Evolutionary conservation across 2,329 filamentous ascomycete genomes (phyloP).

Genomic region (Penicillium thymicola): DNA sequence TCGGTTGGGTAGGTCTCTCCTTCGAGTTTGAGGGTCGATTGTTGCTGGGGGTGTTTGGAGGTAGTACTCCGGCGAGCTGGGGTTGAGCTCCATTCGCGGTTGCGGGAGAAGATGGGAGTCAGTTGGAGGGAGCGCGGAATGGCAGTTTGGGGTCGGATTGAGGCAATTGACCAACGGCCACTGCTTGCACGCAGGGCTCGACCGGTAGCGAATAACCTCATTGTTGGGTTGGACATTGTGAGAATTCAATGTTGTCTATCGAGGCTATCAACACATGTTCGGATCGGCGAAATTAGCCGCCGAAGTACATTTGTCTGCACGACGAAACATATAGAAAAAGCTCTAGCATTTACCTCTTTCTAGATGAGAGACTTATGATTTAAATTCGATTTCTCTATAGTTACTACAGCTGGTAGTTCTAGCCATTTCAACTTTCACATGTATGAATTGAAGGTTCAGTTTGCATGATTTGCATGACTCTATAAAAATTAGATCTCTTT

Average conservation of each 20-base stretch:
- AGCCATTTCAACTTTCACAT: background rate
- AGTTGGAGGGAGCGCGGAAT: constrained; percentile 21
- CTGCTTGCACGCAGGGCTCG: constrained; percentile 38
- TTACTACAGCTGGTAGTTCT: background rate
- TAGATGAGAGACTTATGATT: background rate
- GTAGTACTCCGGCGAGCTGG: constrained; percentile 19
- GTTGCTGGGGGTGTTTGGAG: constrained; percentile 3
- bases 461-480: too few species aligned
- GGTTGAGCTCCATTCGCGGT: constrained; percentile 35
- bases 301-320: constrained; percentile 14
- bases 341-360: background rate
- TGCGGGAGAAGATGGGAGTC: constrained; percentile 13
- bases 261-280: constrained; percentile 15
- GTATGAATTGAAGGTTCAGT: background rate
- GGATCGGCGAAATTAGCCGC: constrained; percentile 26
- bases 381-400: background rate
- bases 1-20: constrained; percentile 66
- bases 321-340: background rate
- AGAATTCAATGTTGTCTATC: background rate
- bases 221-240: constrained; percentile 15
- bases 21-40: constrained; percentile 53
- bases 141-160: constrained; percentile 19
- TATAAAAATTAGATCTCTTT: background rate
- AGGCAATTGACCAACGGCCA: constrained; percentile 33
- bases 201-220: constrained; percentile 41